Evolutionary conservation across 371 early-diverging fungal genomes (phyloP).

Genomic region (Mucor irregularis): DNA sequence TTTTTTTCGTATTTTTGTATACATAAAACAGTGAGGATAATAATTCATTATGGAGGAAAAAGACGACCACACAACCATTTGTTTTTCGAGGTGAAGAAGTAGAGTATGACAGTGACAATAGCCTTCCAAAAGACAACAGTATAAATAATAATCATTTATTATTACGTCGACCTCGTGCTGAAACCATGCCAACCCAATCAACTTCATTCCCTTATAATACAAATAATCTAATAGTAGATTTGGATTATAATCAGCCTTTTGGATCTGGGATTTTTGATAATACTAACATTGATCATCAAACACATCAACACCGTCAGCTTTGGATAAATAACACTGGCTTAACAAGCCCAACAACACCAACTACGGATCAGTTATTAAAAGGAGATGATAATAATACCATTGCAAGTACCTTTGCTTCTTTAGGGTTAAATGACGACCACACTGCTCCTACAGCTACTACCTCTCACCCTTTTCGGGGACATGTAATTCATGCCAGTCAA

Average conservation of each 20-base stretch:
- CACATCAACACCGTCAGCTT: background rate
- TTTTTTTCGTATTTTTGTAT: background rate
- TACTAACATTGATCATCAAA: background rate
- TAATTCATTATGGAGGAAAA: background rate
- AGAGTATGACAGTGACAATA: background rate
- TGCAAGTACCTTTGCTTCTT: slow-evolving; percentile 67
- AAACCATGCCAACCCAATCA: slow-evolving; percentile 65
- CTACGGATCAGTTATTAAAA: slow-evolving; percentile 36
- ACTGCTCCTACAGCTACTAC: background rate
- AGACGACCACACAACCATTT: background rate
- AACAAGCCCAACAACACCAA: slow-evolving; percentile 37
- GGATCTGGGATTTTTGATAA: background rate
- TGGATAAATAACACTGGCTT: background rate
- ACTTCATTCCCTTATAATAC: slow-evolving; percentile 43
- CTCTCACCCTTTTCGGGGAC: background rate
- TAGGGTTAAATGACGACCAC: slow-evolving; percentile 63
- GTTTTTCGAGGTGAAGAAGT: background rate
- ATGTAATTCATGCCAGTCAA: slow-evolving; percentile 24
- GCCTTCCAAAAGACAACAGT: background rate
- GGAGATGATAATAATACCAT: slow-evolving; percentile 45
- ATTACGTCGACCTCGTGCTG: slow-evolving; percentile 65
- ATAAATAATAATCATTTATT: background rate
- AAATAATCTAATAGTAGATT: slow-evolving; percentile 4
- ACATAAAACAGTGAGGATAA: background rate
- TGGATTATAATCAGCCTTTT: background rate